Evolutionary conservation across 2,329 filamentous ascomycete genomes (phyloP).

Genomic region (Colletotrichum orbiculare): DNA sequence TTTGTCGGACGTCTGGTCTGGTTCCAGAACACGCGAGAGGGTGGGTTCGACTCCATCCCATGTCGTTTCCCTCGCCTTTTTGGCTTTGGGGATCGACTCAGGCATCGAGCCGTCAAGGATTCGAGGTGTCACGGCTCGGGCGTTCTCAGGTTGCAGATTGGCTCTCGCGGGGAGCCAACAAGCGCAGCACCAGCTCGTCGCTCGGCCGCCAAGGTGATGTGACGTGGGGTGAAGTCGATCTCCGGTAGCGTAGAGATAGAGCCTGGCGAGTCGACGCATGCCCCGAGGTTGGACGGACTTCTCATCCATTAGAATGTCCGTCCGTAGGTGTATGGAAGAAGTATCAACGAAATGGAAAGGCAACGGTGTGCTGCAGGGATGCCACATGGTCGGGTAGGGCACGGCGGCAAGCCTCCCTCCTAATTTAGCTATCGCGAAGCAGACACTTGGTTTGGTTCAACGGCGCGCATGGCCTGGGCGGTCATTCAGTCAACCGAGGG

Average conservation of each 20-base stretch:
- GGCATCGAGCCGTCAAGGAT: slow-evolving; percentile 22
- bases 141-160: slow-evolving; percentile 1
- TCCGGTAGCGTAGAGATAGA: background rate
- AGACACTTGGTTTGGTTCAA: slow-evolving; percentile 22
- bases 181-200: background rate
- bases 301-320: background rate
- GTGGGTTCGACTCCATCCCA: slow-evolving; percentile 29
- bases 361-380: slow-evolving; percentile 20
- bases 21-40: slow-evolving; percentile 33
- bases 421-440: slow-evolving; percentile 11
- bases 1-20: slow-evolving; percentile 30
- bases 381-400: slow-evolving; percentile 7
- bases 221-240: slow-evolving; percentile 12
- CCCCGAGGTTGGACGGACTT: no score
- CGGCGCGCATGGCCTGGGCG: background rate
- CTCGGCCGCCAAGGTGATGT: slow-evolving; percentile 7
- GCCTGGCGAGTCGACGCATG: no score
- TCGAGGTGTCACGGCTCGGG: slow-evolving; percentile 19
- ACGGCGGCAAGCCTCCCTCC: slow-evolving; percentile 15
- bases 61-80: slow-evolving; percentile 20
- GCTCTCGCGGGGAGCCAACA: background rate
- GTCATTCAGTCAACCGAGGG: background rate
- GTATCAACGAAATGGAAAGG: slow-evolving; percentile 7
- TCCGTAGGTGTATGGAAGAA: slow-evolving; percentile 8
- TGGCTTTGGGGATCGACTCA: slow-evolving; percentile 31